Evolutionary conservation across 108 stramenopile species (phyloP).

Genomic region (Skeletonema menzelii): DNA sequence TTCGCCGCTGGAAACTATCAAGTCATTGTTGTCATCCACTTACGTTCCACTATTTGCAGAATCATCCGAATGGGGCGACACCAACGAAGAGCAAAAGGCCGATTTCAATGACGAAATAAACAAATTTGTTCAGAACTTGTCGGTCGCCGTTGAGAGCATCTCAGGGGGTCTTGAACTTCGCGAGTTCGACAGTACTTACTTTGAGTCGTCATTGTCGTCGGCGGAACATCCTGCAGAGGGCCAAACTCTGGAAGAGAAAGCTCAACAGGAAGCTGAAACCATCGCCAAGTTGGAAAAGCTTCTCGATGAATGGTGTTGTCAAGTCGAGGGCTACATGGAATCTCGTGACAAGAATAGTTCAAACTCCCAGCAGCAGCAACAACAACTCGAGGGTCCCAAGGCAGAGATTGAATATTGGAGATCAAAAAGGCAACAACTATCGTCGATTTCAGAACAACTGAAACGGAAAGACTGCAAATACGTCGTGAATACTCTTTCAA

Average conservation of each 20-base stretch:
- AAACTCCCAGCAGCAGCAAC: background rate
- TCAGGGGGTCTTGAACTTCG: slow-evolving; percentile 73
- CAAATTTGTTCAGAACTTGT: slow-evolving; percentile 60
- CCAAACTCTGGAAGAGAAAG: slow-evolving; percentile 31
- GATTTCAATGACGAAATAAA: slow-evolving; percentile 73
- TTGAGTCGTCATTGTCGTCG: slow-evolving; percentile 22
- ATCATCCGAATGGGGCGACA: slow-evolving; percentile 78
- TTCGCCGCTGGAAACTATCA: slow-evolving; percentile 68
- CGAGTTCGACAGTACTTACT: slow-evolving; percentile 41
- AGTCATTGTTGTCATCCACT: slow-evolving; percentile 59
- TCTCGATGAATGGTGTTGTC: slow-evolving; percentile 86
- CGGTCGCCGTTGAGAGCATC: slow-evolving; percentile 74
- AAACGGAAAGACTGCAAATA: slow-evolving; percentile 77
- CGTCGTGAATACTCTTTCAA: slow-evolving; percentile 69
- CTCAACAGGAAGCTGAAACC: slow-evolving; percentile 51
- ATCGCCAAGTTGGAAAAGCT: slow-evolving; percentile 71
- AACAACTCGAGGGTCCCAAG: slow-evolving; percentile 69
- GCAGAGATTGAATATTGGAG: slow-evolving; percentile 89
- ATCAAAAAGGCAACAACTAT: slow-evolving; percentile 81
- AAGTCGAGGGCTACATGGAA: slow-evolving; percentile 79
- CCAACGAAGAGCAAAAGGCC: slow-evolving; percentile 65
- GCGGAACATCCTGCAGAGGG: slow-evolving; percentile 18
- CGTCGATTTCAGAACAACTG: slow-evolving; percentile 86
- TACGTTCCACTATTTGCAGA: slow-evolving; percentile 66
- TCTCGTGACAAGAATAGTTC: slow-evolving; percentile 23